Base-by-base conservation (phyloP, 495 filamentous ascomycete species). In the Cladorrhinum samala region DNA sequence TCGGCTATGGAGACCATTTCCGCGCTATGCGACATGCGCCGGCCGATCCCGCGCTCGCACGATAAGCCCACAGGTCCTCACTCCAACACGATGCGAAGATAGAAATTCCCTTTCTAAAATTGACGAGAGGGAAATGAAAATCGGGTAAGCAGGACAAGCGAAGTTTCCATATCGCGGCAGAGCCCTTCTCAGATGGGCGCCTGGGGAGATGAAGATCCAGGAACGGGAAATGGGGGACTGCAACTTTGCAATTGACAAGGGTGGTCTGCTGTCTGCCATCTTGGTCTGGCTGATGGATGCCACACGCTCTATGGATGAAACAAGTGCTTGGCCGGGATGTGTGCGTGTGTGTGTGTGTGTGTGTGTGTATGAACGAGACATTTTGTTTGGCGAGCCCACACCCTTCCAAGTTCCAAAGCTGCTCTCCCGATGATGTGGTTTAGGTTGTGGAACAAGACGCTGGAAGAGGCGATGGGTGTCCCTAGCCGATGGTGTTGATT, bases 31-130 rank as follows among this genome's bases (percentile, higher is more conserved):
- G 61, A 42, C 40, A 18, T 30, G 47, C 21, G 40, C 43, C 54
- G 58, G 59, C 49, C 27, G 55, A 56, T 64, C 58, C 58, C 59
- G 61, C 53, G 51, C 46, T 46, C 51, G 58, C 55, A 54, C 52
- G 42, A n/a, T n/a, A n/a, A n/a, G n/a, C n/a, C n/a, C n/a, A n/a
- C n/a, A n/a, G n/a, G n/a, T n/a, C n/a, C n/a, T n/a, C n/a, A n/a
- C n/a, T n/a, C n/a, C n/a, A n/a, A n/a, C n/a, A n/a, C n/a, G n/a
- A n/a, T n/a, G n/a, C n/a, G n/a, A n/a, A n/a, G n/a, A n/a, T n/a
- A 33, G 27, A 33, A 33, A 33, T 33, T 33, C 5, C 27, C 5
- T 33, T 11, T 33, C 27, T n/a, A n/a, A n/a, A n/a, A 33, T 37
- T 9, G 5, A 27, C 41, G 40, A 41, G 46, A 54, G 54, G 48